phyloP scores from a whole-genome alignment of 148 eudicot species.

The Camellia lanceoleosa region DNA sequence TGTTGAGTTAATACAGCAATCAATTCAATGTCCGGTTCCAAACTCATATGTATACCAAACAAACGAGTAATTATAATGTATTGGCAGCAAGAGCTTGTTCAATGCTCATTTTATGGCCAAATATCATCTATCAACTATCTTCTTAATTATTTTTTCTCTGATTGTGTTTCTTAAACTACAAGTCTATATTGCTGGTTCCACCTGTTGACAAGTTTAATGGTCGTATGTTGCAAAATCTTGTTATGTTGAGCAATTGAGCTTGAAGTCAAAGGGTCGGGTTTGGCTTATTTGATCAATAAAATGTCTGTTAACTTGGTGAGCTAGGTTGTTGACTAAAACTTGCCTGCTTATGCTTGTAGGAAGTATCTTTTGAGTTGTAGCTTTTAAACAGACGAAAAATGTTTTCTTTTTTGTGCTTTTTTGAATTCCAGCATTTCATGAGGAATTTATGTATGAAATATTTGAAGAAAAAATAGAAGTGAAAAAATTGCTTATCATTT shows the following conservation, averaged over 20 bases:
- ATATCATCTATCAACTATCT: background rate
- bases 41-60: background rate
- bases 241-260: background rate
- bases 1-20: background rate
- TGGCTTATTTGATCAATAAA: background rate
- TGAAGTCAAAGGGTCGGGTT: background rate
- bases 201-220: background rate
- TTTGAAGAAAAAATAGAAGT: background rate
- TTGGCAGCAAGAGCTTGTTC: background rate
- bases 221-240: background rate
- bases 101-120: background rate
- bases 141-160: background rate
- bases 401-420: background rate
- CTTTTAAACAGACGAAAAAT: background rate
- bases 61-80: background rate
- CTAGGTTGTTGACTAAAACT: background rate
- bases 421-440: background rate
- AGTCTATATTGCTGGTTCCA: background rate
- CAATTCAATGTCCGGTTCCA: background rate
- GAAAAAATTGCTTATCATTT: background rate
- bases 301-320: background rate
- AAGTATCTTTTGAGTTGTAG: conserved; percentile 1
- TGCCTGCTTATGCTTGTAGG: background rate
- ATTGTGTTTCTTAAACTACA: background rate
- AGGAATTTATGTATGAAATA: background rate